Evolutionary conservation across 1,139 yeast genomes (phyloP).

Genomic region (Taphrina wiesneri): DNA sequence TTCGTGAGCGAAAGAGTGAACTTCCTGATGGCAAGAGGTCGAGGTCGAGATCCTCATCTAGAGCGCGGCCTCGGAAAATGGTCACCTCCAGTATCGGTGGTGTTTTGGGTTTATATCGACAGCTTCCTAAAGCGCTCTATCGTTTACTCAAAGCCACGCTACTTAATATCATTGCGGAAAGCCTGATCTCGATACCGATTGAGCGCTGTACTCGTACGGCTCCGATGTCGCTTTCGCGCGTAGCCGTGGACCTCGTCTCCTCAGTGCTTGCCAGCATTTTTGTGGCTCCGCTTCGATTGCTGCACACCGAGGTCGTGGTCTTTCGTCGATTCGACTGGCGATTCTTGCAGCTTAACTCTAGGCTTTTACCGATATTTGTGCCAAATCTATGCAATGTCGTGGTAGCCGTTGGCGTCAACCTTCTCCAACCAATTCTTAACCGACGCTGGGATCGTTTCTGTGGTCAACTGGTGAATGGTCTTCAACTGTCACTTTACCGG

Average conservation of each 20-base stretch:
- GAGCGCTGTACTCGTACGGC: background rate
- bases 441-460: background rate
- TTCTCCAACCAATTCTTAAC: background rate
- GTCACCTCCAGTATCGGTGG: background rate
- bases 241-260: background rate
- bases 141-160: background rate
- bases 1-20: background rate
- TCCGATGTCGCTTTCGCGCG: background rate
- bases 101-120: background rate
- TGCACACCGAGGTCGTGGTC: conserved; percentile 4
- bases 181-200: background rate
- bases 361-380: conserved; percentile 1
- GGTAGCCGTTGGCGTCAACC: background rate
- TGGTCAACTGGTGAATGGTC: background rate
- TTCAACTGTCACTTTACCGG: background rate
- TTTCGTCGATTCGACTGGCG: conserved; percentile 22
- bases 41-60: background rate
- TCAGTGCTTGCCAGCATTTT: background rate
- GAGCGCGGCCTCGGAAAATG: background rate
- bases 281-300: conserved; percentile 6
- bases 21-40: background rate
- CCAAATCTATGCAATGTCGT: background rate
- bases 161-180: background rate
- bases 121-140: background rate
- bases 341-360: conserved; percentile 3